Evolutionary conservation across 208 protist genomes (phyloP).

Genomic region (Trypanosoma boissoni): DNA sequence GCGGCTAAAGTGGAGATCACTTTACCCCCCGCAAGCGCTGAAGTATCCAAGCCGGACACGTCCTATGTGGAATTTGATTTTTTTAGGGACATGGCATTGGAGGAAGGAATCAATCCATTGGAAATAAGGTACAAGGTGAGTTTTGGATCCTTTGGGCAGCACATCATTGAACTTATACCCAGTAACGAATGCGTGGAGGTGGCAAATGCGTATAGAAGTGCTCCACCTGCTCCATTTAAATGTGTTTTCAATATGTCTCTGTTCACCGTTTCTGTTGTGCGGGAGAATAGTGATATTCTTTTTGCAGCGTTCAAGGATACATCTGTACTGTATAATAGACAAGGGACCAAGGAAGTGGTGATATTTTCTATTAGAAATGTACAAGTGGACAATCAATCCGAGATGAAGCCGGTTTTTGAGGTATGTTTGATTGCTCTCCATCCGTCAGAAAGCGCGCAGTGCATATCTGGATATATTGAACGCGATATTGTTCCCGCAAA

Average conservation of each 20-base stretch:
- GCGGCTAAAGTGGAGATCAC: no score
- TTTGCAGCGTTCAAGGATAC: slow-evolving; percentile 68
- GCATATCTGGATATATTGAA: slow-evolving; percentile 56
- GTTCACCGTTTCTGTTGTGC: slow-evolving; percentile 66
- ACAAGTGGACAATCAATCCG: slow-evolving; percentile 87
- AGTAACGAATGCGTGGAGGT: slow-evolving; percentile 17
- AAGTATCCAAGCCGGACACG: no score
- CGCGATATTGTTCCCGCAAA: slow-evolving; percentile 50
- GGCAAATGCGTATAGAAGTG: slow-evolving; percentile 16
- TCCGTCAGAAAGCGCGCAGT: slow-evolving; percentile 25
- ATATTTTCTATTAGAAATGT: slow-evolving; percentile 77
- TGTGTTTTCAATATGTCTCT: slow-evolving; percentile 57
- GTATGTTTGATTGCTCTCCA: slow-evolving; percentile 71
- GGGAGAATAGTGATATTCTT: slow-evolving; percentile 56
- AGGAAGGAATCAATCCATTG: slow-evolving; percentile 24
- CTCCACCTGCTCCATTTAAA: slow-evolving; percentile 47
- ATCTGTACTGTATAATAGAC: slow-evolving; percentile 55
- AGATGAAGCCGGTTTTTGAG: slow-evolving; percentile 71
- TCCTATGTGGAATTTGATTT: slow-evolving; percentile 32
- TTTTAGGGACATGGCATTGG: slow-evolving; percentile 17
- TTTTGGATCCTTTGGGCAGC: slow-evolving; percentile 58
- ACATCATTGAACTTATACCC: slow-evolving; percentile 49
- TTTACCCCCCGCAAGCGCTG: no score
- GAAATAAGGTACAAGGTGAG: slow-evolving; percentile 45
- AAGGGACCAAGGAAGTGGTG: slow-evolving; percentile 39